Evolutionary conservation across 2,329 filamentous ascomycete species (phyloP).

Genomic region (Aureobasidium sp.): DNA sequence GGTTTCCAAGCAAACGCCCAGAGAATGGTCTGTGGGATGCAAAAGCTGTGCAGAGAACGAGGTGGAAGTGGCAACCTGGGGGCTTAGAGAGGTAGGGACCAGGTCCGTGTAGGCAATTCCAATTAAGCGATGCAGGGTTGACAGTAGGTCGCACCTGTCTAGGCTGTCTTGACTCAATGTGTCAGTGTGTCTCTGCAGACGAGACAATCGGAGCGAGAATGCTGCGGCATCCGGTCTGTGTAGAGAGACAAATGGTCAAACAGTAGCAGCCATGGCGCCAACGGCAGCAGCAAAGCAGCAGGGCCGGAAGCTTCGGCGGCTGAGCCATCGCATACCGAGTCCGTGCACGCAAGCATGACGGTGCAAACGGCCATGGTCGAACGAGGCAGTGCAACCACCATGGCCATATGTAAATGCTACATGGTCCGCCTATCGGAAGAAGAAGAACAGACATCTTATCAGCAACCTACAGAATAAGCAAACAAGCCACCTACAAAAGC

Average conservation of each 20-base stretch:
- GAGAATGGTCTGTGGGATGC: not conserved
- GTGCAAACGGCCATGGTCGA: not conserved
- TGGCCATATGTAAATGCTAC: not conserved
- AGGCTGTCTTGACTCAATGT: not conserved
- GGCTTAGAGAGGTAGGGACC: not conserved
- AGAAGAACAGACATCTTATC: not conserved
- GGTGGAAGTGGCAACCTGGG: not conserved
- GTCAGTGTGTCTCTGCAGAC: not conserved
- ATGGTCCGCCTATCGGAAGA: not conserved
- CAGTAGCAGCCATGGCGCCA: not conserved
- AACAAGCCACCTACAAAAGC: not conserved
- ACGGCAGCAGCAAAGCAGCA: not conserved
- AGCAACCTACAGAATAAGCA: not conserved
- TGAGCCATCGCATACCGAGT: not conserved
- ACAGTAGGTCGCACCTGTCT: not conserved
- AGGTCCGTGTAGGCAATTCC: not conserved
- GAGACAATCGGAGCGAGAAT: not conserved
- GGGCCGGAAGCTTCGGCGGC: not conserved
- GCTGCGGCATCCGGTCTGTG: not conserved
- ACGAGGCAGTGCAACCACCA: not conserved
- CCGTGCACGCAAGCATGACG: not conserved
- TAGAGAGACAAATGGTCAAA: not conserved
- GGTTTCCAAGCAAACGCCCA: conserved; percentile 1
- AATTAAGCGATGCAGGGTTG: not conserved
- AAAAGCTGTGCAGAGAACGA: not conserved